A percentile compares a stretch with the other conserved stretches of the same genome.
These are phyloP conservation scores for Botryotinia narcissicola DNA, from an alignment of 2,329 filamentous ascomycete genomes.

Conservation along the genomic window DNA sequence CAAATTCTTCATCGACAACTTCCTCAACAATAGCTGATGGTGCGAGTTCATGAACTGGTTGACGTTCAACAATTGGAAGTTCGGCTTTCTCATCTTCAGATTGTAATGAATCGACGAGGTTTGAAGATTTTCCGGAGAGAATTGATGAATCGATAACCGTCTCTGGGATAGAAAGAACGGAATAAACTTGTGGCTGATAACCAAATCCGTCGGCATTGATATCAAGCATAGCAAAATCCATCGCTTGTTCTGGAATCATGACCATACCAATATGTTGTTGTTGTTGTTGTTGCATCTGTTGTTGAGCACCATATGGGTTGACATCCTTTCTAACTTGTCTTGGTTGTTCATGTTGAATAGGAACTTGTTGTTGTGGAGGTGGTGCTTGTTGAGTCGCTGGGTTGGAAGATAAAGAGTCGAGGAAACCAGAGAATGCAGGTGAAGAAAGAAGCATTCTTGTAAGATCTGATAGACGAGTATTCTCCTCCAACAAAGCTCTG, in stretches of 20 bases:
- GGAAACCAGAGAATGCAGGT: conserved; percentile 77
- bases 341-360: conserved; percentile 40
- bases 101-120: conserved; percentile 44
- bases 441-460: conserved; percentile 81
- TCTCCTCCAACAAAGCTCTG: conserved; percentile 78
- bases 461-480: conserved; percentile 73
- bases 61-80: conserved; percentile 47
- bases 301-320: conserved; percentile 55
- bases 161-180: conserved; percentile 64
- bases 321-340: conserved; percentile 62
- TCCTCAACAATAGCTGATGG: conserved; percentile 28
- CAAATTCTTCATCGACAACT: conserved; percentile 54
- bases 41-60: conserved; percentile 30
- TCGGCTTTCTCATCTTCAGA: conserved; percentile 49
- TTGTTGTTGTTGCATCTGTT: conserved; percentile 48
- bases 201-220: conserved; percentile 54
- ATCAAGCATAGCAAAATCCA: conserved; percentile 72
- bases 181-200: conserved; percentile 70
- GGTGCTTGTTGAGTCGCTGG: conserved; percentile 45
- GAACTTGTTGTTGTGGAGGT: conserved; percentile 31
- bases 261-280: conserved; percentile 70
- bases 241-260: conserved; percentile 74
- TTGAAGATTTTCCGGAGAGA: conserved; percentile 69
- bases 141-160: conserved; percentile 55
- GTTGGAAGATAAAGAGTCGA: conserved; percentile 67